Evolutionary conservation across 176 grass and related monocot genomes (phyloP).

Genomic region (Cymbopogon citratus): DNA sequence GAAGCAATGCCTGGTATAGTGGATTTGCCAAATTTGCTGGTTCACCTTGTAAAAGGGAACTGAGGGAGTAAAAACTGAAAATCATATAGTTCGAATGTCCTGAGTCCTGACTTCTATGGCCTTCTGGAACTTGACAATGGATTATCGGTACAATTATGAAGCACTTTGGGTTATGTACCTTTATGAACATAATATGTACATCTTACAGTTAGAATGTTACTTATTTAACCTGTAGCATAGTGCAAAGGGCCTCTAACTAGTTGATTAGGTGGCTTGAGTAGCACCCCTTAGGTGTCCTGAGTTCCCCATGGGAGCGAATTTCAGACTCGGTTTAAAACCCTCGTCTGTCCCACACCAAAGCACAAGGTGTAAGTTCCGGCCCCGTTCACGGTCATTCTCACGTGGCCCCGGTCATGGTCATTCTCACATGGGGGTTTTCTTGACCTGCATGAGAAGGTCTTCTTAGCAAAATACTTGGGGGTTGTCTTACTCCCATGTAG

Average conservation of each 20-base stretch:
- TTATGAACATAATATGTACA: neutral
- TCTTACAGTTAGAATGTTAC: neutral
- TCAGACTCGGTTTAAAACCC: neutral
- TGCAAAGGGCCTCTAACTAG: neutral
- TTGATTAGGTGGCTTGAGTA: neutral
- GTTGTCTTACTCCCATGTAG: no score
- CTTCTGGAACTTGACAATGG: neutral
- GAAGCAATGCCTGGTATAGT: neutral
- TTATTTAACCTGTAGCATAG: neutral
- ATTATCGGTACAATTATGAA: neutral
- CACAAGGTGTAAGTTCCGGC: no score
- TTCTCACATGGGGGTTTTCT: neutral
- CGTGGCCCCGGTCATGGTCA: no score
- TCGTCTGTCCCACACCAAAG: neutral
- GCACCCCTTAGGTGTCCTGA: neutral
- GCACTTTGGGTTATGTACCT: neutral
- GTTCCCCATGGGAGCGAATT: neutral
- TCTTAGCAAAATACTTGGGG: neutral
- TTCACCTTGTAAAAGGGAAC: neutral
- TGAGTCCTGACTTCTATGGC: neutral
- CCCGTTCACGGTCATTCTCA: no score
- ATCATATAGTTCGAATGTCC: neutral
- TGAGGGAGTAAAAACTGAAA: neutral
- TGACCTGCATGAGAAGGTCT: neutral
- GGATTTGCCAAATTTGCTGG: neutral